Evolutionary conservation across 2,329 filamentous ascomycete genomes (phyloP).

Genomic region (Hypoxylon sp.): DNA sequence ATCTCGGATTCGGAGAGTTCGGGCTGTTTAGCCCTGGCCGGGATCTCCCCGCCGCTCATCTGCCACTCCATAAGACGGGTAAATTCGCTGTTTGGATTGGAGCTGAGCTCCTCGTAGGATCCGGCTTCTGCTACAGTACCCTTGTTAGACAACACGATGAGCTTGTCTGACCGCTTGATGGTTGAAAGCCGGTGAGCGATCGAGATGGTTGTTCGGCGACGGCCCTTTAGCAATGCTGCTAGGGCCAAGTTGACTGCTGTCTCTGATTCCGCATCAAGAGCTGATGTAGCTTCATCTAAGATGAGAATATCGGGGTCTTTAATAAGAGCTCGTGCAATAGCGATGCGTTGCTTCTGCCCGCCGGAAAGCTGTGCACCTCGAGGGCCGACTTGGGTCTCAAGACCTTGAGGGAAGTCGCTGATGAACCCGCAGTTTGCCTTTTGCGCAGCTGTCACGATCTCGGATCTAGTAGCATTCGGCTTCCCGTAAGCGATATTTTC

Average conservation of each 20-base stretch:
- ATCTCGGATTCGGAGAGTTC: conserved; percentile 68
- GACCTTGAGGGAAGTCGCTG: conserved; percentile 93
- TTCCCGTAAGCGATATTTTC: conserved; percentile 95
- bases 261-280: conserved; percentile 95
- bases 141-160: conserved; percentile 90
- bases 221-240: conserved; percentile 82
- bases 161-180: conserved; percentile 94
- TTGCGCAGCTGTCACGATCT: conserved; percentile 88
- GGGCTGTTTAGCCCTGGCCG: conserved; percentile 58
- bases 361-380: conserved; percentile 94
- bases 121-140: conserved; percentile 94
- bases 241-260: conserved; percentile 95
- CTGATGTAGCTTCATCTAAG: conserved; percentile 95
- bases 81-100: conserved; percentile 84
- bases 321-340: conserved; percentile 93
- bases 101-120: conserved; percentile 82
- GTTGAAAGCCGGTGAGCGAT: conserved; percentile 97
- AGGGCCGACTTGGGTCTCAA: conserved; percentile 94
- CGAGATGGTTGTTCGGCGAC: conserved; percentile 97
- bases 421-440: conserved; percentile 98
- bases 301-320: conserved; percentile 98
- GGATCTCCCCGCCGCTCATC: conserved; percentile 84
- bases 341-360: conserved; percentile 97
- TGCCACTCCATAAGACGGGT: conserved; percentile 99
- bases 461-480: conserved; percentile 80